Evolutionary conservation across 2,329 filamentous ascomycete species (phyloP), one percentile per base, ranked within the genome.

Genomic region (Periconia sp.): DNA sequence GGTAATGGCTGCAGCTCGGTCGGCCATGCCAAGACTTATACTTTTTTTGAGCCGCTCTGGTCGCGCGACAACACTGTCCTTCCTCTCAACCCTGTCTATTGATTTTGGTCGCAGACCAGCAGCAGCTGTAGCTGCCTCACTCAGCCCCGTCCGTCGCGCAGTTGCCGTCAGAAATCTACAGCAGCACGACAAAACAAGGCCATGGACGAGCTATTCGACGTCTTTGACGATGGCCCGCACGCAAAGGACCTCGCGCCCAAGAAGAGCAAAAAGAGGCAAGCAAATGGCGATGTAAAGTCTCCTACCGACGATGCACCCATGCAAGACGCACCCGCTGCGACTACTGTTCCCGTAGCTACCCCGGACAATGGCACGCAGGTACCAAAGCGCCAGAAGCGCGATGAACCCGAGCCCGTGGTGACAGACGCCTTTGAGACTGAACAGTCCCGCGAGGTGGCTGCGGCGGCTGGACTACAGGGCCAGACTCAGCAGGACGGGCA

Each of bases 391-490:
- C 78, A 83, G 64, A 82, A 85, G 56, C 77, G 74, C 56, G 79
- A 85, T 50, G 87, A 87, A 59, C 82, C 83, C 8, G 87, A 86
- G 49, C 89, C 92, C 4, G 86, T 97, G 33, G 82, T 97, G 58
- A 91, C 92, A 15, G 94, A 99, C 74, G 85, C 87, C 10, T 99
- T 99, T 70, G 86, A 97, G 75, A 97, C 94, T 10, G 92, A 94
- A 65, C 86, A 96, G 73, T 95, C 92, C 52, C 82, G 92, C 78
- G 89, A 97, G 71, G 82, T 99, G 26, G 89, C 88, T 16, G 87
- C 86, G 18, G 87, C 89, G 5, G 84, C 86, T 22, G 91, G 89
- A 54, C 78, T 77, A 48, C 84, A 79, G 65, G 78, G 73, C 48
- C 78, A 71, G 69, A 82, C 81, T 51, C 78, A 71, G 68, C 83